Evolutionary conservation across 2,329 filamentous ascomycete genomes (phyloP), one percentile per base, ranked within the genome.

Genomic region (Didymella pomorum): DNA sequence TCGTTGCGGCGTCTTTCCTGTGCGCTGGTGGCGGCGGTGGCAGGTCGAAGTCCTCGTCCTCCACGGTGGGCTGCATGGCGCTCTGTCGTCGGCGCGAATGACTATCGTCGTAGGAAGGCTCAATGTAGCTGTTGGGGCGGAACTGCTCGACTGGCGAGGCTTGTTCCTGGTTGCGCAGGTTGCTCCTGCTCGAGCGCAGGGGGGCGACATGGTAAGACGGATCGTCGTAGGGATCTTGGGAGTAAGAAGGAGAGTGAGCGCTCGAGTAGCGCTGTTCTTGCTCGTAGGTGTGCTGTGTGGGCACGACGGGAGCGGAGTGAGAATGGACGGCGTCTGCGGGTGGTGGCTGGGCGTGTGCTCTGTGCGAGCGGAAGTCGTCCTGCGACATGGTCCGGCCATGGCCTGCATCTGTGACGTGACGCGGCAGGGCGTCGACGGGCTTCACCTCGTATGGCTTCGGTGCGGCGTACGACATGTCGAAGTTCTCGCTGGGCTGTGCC

Each of bases 41-140:
- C 33, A 76, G 70, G 39, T 84, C 83, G 20, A 87, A 86, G 4
- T 87, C 86, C 6, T 83, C 85, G 62, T 89, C 87, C 69, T 89
- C 87, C 6, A 87, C 86, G 7, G 83, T 88, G 2, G 84, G 85
- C 65, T 87, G 86, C 84, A 86, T 83, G 0, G 82, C 81, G 57
- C 68, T 74, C 20, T 67, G 65, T 80, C 79, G 67, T 79, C 77
- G 52, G 82, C 83, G 65, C 79, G 82, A 18, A 71, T 71, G 26
- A 74, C 56, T 70, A 60, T 87, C 84, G 56, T 74, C 71, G 9
- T 69, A 62, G 16, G 63, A 48, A 12, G 66, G 66, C 21, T 61
- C 62, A 21, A 70, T 69, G 69, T 52, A 79, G 73, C 61, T 76
- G 53, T 62, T 71, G 39, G 66, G 71, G 48, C 56, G 73, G 69